phyloP scores from a whole-genome alignment of 1,139 yeast genomes.

The Yamadazyma friedrichii region DNA sequence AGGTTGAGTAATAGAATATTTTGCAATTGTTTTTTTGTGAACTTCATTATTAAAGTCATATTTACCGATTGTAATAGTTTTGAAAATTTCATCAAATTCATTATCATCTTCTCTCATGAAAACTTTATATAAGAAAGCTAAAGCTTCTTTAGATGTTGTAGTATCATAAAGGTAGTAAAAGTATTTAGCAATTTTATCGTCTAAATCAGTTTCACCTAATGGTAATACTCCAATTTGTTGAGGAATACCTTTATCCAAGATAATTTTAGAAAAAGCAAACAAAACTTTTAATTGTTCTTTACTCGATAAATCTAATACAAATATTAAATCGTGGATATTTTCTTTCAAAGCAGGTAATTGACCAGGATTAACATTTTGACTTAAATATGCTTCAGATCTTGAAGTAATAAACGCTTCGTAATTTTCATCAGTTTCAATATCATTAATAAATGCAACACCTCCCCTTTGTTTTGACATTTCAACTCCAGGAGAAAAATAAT shows the following conservation, averaged over 20 bases:
- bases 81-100: conserved; percentile 26
- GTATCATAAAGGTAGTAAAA: conserved; percentile 35
- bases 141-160: conserved; percentile 33
- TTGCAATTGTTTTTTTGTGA: conserved; percentile 21
- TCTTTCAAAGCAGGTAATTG: conserved; percentile 69
- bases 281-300: conserved; percentile 47
- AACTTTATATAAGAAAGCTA: conserved; percentile 42
- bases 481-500: conserved; percentile 27
- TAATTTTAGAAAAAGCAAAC: conserved; percentile 48
- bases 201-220: conserved; percentile 33
- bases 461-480: conserved; percentile 22
- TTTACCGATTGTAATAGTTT: conserved; percentile 16
- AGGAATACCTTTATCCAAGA: conserved; percentile 61
- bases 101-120: conserved; percentile 26
- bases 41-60: conserved; percentile 28
- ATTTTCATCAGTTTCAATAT: conserved; percentile 61
- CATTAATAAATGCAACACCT: conserved; percentile 72
- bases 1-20: conserved; percentile 46
- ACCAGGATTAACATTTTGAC: conserved; percentile 40
- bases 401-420: conserved; percentile 50
- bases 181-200: conserved; percentile 27
- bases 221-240: conserved; percentile 85
- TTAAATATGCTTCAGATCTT: conserved; percentile 39
- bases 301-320: conserved; percentile 64
- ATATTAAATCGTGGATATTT: conserved; percentile 73